Base-by-base conservation (phyloP, 2,329 filamentous ascomycete species). In the Achaetomium macrosporum region DNA sequence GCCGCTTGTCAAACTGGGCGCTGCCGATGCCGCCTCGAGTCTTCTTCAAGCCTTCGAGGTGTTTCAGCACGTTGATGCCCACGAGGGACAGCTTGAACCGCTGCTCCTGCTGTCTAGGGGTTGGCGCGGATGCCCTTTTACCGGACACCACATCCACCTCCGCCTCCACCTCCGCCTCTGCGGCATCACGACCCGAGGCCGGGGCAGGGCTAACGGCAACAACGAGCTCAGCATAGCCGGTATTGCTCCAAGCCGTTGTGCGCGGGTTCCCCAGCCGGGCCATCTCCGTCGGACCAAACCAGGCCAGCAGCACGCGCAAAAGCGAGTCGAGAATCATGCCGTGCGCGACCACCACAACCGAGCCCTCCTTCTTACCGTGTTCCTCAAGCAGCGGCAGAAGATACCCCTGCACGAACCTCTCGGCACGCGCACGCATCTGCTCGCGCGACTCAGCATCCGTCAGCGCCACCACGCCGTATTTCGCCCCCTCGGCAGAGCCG, bases 11-110 rank as follows among this genome's bases (percentile, higher is more conserved):
- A 65, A 88, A 84, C 51, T 78, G 77, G 37, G 87, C 78, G 61
- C 86, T 93, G 50, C 90, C 90, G 52, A 96, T 87, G 3, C 90
- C 90, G 30, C 89, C 88, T 20, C 85, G 76, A 9, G 89, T 92
- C 68, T 89, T 87, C 66, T 85, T 91, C 53, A 96, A 72, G 29
- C 84, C 82, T 42, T 73, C 70, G 2, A 96, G 77, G 68, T 96
- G 91, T 4, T 81, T 77, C 55, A 80, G 77, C 56, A 79, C 80
- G 65, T 96, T 92, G 57, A 90, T 76, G 5, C 73, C 73, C 42
- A 79, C 67, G 29, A 95, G 75, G 25, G 57, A 64, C 50, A 78
- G 56, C 25, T 57, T 50, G 25, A 59, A 17, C 15, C n/a, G 35
- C 13, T 31, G 42, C 17, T 50, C 36, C 37, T 37, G 35, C 20